A percentile compares a stretch with the other conserved stretches of the same genome.
Evolutionary conservation across 352 stramenopile species (phyloP).

Genomic region (Phytophthora syringae): DNA sequence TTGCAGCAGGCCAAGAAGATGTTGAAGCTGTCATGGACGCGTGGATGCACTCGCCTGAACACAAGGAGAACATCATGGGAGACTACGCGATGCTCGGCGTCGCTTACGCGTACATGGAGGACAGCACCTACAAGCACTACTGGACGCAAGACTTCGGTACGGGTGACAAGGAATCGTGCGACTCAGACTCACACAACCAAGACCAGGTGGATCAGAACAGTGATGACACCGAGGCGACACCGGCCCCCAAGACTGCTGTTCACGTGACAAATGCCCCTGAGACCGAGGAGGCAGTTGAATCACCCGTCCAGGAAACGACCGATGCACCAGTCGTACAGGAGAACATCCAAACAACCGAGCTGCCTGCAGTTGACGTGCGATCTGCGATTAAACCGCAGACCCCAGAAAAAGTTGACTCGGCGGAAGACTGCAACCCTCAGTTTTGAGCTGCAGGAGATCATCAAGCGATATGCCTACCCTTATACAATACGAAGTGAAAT

Average conservation of each 20-base stretch:
- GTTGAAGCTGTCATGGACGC: conserved; percentile 45
- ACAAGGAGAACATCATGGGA: conserved; percentile 40
- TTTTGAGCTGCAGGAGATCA: conserved; percentile 19
- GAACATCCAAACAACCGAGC: too few relatives aligned
- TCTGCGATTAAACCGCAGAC: neutral
- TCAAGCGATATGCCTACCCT: too few relatives aligned
- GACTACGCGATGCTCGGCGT: conserved; percentile 40
- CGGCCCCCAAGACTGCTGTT: conserved; percentile 5
- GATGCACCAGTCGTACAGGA: neutral
- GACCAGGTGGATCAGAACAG: conserved; percentile 4
- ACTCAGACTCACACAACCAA: conserved; percentile 14
- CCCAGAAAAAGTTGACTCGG: conserved; percentile 1
- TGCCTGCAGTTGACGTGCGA: too few relatives aligned
- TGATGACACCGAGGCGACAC: conserved; percentile 1
- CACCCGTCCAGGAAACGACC: neutral
- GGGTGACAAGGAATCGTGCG: conserved; percentile 35
- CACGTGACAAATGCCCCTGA: neutral
- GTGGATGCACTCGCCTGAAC: conserved; percentile 43
- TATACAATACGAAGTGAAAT: too few relatives aligned
- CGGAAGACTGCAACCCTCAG: conserved; percentile 18
- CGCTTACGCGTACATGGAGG: conserved; percentile 30
- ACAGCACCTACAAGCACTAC: conserved; percentile 41
- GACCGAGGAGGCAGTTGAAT: neutral
- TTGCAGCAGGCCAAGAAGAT: conserved; percentile 39
- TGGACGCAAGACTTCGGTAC: conserved; percentile 59